Evolutionary conservation across 257 asterid species (phyloP).

Genomic region (Orobanche coerulescens): DNA sequence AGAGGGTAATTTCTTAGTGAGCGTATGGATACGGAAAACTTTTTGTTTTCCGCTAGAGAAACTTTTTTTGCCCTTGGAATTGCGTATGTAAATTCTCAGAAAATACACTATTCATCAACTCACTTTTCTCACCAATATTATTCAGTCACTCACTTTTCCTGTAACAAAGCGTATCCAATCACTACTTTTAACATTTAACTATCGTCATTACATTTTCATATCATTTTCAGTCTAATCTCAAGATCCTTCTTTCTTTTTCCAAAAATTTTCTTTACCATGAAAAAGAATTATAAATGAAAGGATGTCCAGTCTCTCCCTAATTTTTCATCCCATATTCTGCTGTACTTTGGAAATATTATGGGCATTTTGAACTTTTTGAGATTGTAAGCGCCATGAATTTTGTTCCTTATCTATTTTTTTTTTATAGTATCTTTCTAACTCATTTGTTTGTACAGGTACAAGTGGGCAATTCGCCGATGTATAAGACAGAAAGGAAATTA

Average conservation of each 20-base stretch:
- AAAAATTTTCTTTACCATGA: too few species aligned
- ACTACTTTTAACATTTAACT: background rate
- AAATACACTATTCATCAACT: too few species aligned
- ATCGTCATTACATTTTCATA: background rate
- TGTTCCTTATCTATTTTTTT: background rate
- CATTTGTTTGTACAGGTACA: conserved; percentile 58
- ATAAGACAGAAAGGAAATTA: conserved; percentile 79
- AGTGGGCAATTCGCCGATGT: conserved; percentile 91
- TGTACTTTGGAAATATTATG: too few species aligned
- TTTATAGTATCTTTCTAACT: background rate
- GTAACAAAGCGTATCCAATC: background rate
- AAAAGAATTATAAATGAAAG: too few species aligned
- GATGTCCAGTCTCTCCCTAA: too few species aligned
- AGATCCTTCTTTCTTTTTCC: too few species aligned
- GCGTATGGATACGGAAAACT: background rate
- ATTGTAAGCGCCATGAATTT: background rate
- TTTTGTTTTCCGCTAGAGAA: too few species aligned
- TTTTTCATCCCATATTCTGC: too few species aligned
- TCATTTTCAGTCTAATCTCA: too few species aligned
- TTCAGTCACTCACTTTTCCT: too few species aligned
- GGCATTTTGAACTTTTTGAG: background rate
- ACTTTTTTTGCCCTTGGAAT: background rate
- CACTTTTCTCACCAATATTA: too few species aligned
- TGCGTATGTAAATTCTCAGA: background rate
- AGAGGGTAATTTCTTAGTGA: conserved; percentile 51